These are phyloP conservation scores for Cinnamomum micranthum DNA, from an alignment of 164 flowering plant genomes.

Conservation along the genomic window DNA sequence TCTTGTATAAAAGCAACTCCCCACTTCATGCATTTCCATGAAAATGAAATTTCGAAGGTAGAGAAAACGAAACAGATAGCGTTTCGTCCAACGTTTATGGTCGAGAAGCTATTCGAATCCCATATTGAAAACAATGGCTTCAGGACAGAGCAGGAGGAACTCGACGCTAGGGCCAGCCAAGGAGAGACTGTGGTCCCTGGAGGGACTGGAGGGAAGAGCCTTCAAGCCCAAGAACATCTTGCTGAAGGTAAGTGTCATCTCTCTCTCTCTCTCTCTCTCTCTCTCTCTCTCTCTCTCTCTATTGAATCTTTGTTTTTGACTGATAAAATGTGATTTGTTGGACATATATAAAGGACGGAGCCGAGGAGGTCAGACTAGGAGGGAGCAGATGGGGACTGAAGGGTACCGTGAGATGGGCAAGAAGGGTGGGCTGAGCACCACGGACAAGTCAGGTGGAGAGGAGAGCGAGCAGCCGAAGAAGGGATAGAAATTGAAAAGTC, in stretches of 20 bases:
- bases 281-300: too few relatives aligned
- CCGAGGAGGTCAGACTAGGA: slow-evolving; percentile 56
- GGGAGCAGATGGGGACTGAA: slow-evolving; percentile 53
- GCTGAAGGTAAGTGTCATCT: slow-evolving; percentile 54
- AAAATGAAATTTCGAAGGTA: background rate
- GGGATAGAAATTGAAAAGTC: slow-evolving; percentile 65
- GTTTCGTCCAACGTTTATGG: background rate
- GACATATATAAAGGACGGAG: slow-evolving; percentile 43
- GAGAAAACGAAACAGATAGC: too few relatives aligned
- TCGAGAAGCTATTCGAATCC: background rate
- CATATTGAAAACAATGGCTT: slow-evolving; percentile 27
- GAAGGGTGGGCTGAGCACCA: slow-evolving; percentile 73
- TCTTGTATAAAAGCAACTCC: background rate
- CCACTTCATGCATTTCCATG: background rate
- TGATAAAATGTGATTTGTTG: background rate
- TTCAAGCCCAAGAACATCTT: slow-evolving; percentile 76
- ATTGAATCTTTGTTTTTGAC: background rate
- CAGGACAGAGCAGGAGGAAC: slow-evolving; percentile 34
- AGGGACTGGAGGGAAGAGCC: slow-evolving; percentile 81
- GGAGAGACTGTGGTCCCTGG: slow-evolving; percentile 83
- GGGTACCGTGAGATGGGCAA: slow-evolving; percentile 39
- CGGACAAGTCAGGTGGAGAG: slow-evolving; percentile 62
- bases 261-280: too few relatives aligned
- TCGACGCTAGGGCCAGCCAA: slow-evolving; percentile 62
- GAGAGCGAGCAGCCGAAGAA: slow-evolving; percentile 55